Conservation (phyloP, 2,329 filamentous ascomycete species). For the Nigrospora oryzae region DNA sequence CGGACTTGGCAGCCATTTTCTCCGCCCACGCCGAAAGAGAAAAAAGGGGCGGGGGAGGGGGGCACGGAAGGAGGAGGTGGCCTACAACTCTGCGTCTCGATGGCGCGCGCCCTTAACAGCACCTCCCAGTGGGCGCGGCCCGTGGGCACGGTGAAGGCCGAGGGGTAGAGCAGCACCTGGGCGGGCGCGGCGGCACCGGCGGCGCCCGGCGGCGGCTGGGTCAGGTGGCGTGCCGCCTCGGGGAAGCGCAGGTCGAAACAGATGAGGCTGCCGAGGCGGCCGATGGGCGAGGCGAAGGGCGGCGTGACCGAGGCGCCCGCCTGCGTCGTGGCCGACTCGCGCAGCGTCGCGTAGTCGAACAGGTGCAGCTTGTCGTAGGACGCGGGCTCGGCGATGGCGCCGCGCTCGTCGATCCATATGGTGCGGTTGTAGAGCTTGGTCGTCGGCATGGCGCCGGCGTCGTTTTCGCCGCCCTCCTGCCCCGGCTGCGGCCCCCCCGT, state of each 20-base stretch:
- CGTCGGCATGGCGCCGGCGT: not conserved
- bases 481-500: slow-evolving; percentile 1
- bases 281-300: slow-evolving; percentile 67
- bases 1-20: too few relatives aligned
- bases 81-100: slow-evolving; percentile 74
- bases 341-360: slow-evolving; percentile 59
- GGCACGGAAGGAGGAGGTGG: too few relatives aligned
- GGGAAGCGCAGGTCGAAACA: slow-evolving; percentile 89
- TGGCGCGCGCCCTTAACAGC: slow-evolving; percentile 69
- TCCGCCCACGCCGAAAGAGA: too few relatives aligned
- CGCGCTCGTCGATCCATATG: slow-evolving; percentile 39
- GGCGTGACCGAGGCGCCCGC: slow-evolving; percentile 53
- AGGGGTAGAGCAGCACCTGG: slow-evolving; percentile 77
- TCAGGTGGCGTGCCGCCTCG: slow-evolving; percentile 62
- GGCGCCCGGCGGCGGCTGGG: slow-evolving; percentile 25
- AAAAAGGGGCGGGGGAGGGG: too few relatives aligned
- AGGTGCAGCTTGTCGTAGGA: slow-evolving; percentile 85
- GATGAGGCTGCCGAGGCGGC: slow-evolving; percentile 70
- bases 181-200: slow-evolving; percentile 31
- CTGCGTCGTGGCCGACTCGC: slow-evolving; percentile 54
- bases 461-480: not conserved
- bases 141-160: slow-evolving; percentile 82
- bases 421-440: slow-evolving; percentile 42
- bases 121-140: slow-evolving; percentile 81
- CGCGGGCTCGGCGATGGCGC: slow-evolving; percentile 28